Evolutionary conservation across 257 asterid genomes (phyloP).

Genomic region (Ilex aquifolium): DNA sequence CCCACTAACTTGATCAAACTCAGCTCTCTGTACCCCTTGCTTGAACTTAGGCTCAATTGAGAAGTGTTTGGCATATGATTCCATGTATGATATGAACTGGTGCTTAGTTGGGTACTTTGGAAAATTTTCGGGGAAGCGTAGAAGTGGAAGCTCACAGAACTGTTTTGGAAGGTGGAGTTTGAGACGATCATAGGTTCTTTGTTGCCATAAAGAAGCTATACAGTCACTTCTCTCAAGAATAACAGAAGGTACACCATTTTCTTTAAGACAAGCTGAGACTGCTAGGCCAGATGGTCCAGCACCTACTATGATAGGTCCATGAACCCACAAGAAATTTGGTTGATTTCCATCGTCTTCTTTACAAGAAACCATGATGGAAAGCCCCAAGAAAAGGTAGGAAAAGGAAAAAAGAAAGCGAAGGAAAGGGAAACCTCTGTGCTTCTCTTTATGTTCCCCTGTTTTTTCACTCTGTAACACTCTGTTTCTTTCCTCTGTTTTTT

Average conservation of each 20-base stretch:
- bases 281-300: slow-evolving; percentile 97
- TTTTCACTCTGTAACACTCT: slow-evolving; percentile 17
- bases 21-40: slow-evolving; percentile 36
- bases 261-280: slow-evolving; percentile 72
- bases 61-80: slow-evolving; percentile 51
- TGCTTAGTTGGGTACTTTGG: slow-evolving; percentile 73
- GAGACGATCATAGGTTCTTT: slow-evolving; percentile 67
- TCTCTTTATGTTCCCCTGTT: slow-evolving; percentile 15
- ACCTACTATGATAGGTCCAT: slow-evolving; percentile 76
- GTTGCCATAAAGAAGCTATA: slow-evolving; percentile 81
- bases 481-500: slow-evolving; percentile 6
- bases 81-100: slow-evolving; percentile 71
- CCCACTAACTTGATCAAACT: slow-evolving; percentile 28
- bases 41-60: slow-evolving; percentile 47
- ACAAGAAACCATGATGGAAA: slow-evolving; percentile 34
- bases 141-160: slow-evolving; percentile 64
- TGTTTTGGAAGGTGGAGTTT: slow-evolving; percentile 77
- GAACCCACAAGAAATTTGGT: slow-evolving; percentile 12
- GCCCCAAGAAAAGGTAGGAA: neutral
- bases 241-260: slow-evolving; percentile 51
- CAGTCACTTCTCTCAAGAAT: slow-evolving; percentile 72
- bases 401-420: neutral
- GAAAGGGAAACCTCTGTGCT: neutral
- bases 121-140: slow-evolving; percentile 46
- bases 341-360: slow-evolving; percentile 17